phyloP scores from a whole-genome alignment of 306 rosid species.

The Herpetospermum pedunculosum region DNA sequence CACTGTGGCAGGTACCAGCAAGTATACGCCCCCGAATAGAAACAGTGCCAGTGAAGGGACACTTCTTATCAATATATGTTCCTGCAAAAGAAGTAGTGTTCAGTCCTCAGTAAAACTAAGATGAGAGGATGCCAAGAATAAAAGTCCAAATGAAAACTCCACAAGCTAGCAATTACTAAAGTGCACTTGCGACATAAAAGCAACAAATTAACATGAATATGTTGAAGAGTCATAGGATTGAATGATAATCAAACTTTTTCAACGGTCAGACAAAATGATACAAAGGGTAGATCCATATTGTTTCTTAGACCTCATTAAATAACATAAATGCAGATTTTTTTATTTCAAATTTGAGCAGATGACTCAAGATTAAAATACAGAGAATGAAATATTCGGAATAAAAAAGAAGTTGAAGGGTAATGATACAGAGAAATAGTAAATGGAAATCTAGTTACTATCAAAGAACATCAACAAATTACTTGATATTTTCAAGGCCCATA shows the following conservation, averaged over 20 bases:
- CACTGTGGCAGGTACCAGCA: slow-evolving; percentile 60
- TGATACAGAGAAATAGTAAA: not conserved
- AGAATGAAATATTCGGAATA: not conserved
- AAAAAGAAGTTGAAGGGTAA: not conserved
- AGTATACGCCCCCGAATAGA: slow-evolving; percentile 55
- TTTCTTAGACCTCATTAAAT: not conserved
- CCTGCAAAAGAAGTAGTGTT: slow-evolving; percentile 12
- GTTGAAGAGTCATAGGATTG: not conserved
- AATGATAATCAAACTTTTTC: too few relatives aligned
- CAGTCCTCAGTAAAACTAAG: not conserved
- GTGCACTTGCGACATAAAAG: not conserved
- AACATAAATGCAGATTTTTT: not conserved
- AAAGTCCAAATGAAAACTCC: not conserved
- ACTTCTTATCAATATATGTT: slow-evolving; percentile 51
- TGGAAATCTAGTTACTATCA: too few relatives aligned
- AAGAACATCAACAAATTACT: too few relatives aligned
- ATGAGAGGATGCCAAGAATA: not conserved
- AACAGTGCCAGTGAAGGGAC: slow-evolving; percentile 51
- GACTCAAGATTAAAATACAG: not conserved
- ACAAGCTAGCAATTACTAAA: not conserved
- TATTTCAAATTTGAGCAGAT: not conserved
- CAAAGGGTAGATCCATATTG: not conserved
- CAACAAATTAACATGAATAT: not conserved
- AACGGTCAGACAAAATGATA: not conserved
- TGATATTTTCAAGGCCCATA: not conserved